Conservation (phyloP, 2,329 filamentous ascomycete species). For the Calycina herbarum region DNA sequence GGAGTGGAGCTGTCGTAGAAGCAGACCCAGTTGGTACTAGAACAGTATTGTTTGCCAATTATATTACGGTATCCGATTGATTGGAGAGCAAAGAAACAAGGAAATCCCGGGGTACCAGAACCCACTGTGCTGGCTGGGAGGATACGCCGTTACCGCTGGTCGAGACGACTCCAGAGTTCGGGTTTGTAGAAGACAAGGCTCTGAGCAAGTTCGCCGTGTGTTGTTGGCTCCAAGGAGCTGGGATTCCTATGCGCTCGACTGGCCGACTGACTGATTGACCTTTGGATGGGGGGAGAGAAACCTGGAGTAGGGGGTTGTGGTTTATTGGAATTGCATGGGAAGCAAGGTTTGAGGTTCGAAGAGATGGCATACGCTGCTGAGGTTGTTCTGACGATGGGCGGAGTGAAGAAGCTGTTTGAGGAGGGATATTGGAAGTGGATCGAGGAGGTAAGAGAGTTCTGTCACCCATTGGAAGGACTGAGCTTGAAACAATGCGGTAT, state of each 20-base stretch:
- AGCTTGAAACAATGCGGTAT: background rate
- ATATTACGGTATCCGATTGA: background rate
- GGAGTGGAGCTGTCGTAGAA: background rate
- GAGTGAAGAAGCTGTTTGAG: background rate
- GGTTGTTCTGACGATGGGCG: background rate
- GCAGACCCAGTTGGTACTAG: background rate
- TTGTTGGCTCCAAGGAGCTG: background rate
- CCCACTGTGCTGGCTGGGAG: background rate
- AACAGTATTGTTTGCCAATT: background rate
- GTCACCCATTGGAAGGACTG: background rate
- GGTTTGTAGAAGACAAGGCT: background rate
- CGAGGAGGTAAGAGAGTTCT: background rate
- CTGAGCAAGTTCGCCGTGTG: background rate
- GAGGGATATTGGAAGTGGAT: background rate
- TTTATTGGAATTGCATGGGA: background rate
- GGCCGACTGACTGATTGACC: too few relatives aligned
- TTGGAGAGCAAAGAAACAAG: background rate
- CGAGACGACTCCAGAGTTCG: background rate
- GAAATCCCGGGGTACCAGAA: background rate
- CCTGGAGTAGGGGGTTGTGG: background rate
- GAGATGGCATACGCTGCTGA: background rate
- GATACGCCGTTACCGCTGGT: background rate
- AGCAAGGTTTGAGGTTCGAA: background rate
- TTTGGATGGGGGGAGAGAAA: too few relatives aligned
- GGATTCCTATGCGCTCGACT: too few relatives aligned